Conservation (phyloP, 2,329 filamentous ascomycete genomes). For the Didymellaceae sp. region DNA sequence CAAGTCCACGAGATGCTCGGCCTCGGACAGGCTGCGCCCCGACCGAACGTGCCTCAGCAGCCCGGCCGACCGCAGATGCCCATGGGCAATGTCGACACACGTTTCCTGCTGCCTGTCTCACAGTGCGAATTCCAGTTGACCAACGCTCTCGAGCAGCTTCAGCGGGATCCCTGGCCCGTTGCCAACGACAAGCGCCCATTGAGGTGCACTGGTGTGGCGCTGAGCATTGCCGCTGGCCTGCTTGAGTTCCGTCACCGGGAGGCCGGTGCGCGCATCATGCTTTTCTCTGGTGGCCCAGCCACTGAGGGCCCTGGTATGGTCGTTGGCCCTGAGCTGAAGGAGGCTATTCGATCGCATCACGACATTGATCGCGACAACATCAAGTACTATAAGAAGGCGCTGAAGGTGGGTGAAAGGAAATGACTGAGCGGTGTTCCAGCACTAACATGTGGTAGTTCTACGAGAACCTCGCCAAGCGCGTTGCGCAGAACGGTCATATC, state of each 20-base stretch:
- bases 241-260: constrained; percentile 96
- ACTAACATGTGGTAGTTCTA: constrained; percentile 70
- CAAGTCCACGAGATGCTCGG: constrained; percentile 99
- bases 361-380: constrained; percentile 99
- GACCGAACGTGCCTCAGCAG: constrained; percentile 72
- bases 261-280: constrained; percentile 92
- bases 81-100: constrained; percentile 79
- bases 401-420: constrained; percentile 69
- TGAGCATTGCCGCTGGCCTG: constrained; percentile 91
- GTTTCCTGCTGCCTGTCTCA: constrained; percentile 92
- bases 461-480: constrained; percentile 89
- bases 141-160: constrained; percentile 91
- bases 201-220: constrained; percentile 93
- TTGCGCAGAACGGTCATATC: constrained; percentile 94
- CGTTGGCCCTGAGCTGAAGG: constrained; percentile 91
- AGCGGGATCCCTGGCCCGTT: constrained; percentile 97
- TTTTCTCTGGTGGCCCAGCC: constrained; percentile 92
- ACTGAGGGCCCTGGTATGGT: constrained; percentile 98
- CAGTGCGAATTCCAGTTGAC: constrained; percentile 98
- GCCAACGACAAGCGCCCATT: constrained; percentile 89
- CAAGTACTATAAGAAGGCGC: constrained; percentile 99
- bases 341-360: constrained; percentile 97
- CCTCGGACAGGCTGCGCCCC: constrained; percentile 72
- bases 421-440: not conserved
- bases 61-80: constrained; percentile 73